Conservation (phyloP, 306 rosid species). For the Vachellia pachyceras region DNA sequence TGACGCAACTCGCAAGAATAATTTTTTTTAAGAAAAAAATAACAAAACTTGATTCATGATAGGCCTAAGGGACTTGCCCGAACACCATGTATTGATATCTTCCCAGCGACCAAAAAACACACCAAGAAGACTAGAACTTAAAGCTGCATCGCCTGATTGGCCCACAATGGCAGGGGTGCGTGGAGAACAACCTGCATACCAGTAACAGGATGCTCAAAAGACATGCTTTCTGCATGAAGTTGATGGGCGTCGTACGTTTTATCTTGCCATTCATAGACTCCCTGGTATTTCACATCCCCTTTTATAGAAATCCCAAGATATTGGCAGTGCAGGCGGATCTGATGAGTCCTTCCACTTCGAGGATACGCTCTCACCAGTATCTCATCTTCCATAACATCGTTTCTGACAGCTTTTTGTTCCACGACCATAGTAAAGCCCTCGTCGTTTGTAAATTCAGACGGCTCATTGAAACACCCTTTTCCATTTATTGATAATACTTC, state of each 20-base stretch:
- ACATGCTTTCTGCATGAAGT: slow-evolving; percentile 90
- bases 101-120: background rate
- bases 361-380: slow-evolving; percentile 78
- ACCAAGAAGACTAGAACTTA: background rate
- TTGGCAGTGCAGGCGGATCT: slow-evolving; percentile 90
- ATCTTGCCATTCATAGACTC: slow-evolving; percentile 73
- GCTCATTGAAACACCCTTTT: slow-evolving; percentile 51
- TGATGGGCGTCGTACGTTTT: slow-evolving; percentile 58
- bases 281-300: slow-evolving; percentile 97
- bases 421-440: slow-evolving; percentile 50
- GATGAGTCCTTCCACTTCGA: slow-evolving; percentile 89
- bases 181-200: slow-evolving; percentile 50
- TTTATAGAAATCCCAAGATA: slow-evolving; percentile 83
- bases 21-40: background rate
- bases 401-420: slow-evolving; percentile 53
- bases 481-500: slow-evolving; percentile 67
- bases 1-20: background rate
- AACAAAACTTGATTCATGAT: background rate
- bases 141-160: slow-evolving; percentile 47
- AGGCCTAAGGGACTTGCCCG: background rate
- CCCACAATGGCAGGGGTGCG: slow-evolving; percentile 84
- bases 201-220: slow-evolving; percentile 74
- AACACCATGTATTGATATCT: background rate
- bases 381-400: slow-evolving; percentile 53
- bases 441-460: slow-evolving; percentile 41